Conservation (phyloP, 208 protist genomes). For the Acanthamoeba sp. region DNA sequence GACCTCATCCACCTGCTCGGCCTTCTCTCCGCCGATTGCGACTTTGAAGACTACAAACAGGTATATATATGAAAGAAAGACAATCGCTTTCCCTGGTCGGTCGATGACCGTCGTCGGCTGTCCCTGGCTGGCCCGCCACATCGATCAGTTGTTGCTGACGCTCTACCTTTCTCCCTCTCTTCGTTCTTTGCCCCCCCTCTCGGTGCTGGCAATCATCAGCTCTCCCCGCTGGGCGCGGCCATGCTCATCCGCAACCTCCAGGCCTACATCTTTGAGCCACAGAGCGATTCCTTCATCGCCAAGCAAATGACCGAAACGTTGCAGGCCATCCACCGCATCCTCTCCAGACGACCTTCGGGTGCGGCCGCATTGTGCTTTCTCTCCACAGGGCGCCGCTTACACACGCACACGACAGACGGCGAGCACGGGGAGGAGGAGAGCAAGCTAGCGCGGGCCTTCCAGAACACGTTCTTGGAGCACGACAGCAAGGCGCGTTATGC, state of each 20-base stretch:
- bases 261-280: constrained; percentile 38
- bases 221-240: constrained; percentile 3
- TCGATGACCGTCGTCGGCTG: too few species aligned
- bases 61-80: not conserved
- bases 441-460: not conserved
- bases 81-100: too few species aligned
- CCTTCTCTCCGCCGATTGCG: constrained; percentile 7
- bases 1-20: not conserved
- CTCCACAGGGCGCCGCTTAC: not conserved
- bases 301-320: constrained; percentile 17
- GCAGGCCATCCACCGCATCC: not conserved
- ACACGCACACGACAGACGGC: not conserved
- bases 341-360: not conserved
- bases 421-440: not conserved
- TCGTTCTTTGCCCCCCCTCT: not conserved
- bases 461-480: constrained; percentile 56
- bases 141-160: not conserved
- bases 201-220: not conserved
- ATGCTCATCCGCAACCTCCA: constrained; percentile 21
- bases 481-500: constrained; percentile 52
- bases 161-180: not conserved
- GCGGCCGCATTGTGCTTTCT: not conserved
- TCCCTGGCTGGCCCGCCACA: too few species aligned
- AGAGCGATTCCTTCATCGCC: not conserved
- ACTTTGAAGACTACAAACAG: constrained; percentile 39